phyloP scores from a whole-genome alignment of 768 basidiomycete genomes.

The Candolleomyces eurysporus region DNA sequence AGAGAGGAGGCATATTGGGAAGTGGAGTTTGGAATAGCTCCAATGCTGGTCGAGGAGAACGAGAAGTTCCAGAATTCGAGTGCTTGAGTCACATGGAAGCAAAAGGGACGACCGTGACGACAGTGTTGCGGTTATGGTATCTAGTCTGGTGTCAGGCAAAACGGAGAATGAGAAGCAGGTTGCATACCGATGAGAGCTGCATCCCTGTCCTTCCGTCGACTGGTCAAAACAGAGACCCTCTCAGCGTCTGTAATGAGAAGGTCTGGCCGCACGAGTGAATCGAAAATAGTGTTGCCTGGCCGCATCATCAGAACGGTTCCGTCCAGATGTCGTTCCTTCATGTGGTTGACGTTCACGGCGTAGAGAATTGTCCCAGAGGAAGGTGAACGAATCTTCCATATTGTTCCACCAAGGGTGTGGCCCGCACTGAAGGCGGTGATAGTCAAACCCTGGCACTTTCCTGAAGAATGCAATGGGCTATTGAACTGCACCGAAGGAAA shows the following conservation, averaged over 20 bases:
- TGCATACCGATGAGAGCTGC: conserved; percentile 76
- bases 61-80: conserved; percentile 93
- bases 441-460: conserved; percentile 89
- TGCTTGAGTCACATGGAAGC: conserved; percentile 90
- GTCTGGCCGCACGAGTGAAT: conserved; percentile 86
- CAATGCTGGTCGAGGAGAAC: conserved; percentile 97
- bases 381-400: conserved; percentile 99
- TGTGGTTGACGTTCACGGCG: conserved; percentile 94
- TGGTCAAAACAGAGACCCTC: conserved; percentile 75
- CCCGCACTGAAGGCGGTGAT: conserved; percentile 96
- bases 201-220: conserved; percentile 88
- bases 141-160: conserved; percentile 37
- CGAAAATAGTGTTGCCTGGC: conserved; percentile 73
- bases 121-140: conserved; percentile 86
- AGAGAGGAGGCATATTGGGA: conserved; percentile 92
- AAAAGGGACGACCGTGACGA: conserved; percentile 79
- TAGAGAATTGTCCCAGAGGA: conserved; percentile 95
- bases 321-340: conserved; percentile 92
- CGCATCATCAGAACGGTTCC: conserved; percentile 86
- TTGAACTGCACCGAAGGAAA: neutral
- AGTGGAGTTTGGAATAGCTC: conserved; percentile 81
- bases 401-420: conserved; percentile 92
- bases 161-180: neutral
- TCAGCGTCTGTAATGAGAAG: conserved; percentile 93
- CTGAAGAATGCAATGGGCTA: conserved; percentile 30